Evolutionary conservation across 768 basidiomycete species (phyloP).

Genomic region (Boletus speciosus): DNA sequence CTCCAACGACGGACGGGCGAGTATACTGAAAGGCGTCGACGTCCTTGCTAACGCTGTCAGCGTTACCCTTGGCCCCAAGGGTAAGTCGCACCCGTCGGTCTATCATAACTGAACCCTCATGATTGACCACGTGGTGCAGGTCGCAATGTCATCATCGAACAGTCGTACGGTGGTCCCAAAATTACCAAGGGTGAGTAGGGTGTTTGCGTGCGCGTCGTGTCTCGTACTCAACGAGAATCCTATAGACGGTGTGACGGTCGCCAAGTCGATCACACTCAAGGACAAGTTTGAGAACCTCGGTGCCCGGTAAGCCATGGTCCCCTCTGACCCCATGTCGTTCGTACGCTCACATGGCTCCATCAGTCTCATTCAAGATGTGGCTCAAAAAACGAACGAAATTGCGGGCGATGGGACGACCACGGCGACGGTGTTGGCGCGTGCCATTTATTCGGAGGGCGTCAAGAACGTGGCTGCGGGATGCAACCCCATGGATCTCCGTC

Average conservation of each 20-base stretch:
- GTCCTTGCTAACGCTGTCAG: conserved; percentile 95
- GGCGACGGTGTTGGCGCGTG: conserved; percentile 93
- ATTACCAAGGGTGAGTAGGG: conserved; percentile 82
- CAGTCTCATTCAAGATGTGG: conserved; percentile 93
- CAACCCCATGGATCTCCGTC: conserved; percentile 99
- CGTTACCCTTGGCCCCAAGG: conserved; percentile 96
- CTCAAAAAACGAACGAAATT: conserved; percentile 93
- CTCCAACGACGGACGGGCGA: conserved; percentile 90
- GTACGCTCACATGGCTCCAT: conserved; percentile 1
- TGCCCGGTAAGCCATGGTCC: conserved; percentile 66
- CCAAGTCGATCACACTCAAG: conserved; percentile 89
- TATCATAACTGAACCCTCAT: neutral
- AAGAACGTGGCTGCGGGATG: conserved; percentile 99
- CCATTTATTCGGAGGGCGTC: conserved; percentile 97
- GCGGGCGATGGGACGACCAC: conserved; percentile 99
- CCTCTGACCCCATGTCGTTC: neutral
- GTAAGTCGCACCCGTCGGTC: conserved; percentile 35
- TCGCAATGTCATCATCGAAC: conserved; percentile 98
- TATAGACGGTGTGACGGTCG: conserved; percentile 94
- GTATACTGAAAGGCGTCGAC: conserved; percentile 94
- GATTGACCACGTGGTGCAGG: conserved; percentile 43
- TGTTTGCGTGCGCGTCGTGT: neutral
- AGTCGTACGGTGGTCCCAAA: conserved; percentile 84
- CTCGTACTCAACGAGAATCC: conserved; percentile 1
- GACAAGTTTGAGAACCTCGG: conserved; percentile 99